A percentile compares a stretch with the other conserved stretches of the same genome.
Evolutionary conservation across 139 green algal genomes (phyloP).

Genomic region (Astrephomene gubernaculifera): DNA sequence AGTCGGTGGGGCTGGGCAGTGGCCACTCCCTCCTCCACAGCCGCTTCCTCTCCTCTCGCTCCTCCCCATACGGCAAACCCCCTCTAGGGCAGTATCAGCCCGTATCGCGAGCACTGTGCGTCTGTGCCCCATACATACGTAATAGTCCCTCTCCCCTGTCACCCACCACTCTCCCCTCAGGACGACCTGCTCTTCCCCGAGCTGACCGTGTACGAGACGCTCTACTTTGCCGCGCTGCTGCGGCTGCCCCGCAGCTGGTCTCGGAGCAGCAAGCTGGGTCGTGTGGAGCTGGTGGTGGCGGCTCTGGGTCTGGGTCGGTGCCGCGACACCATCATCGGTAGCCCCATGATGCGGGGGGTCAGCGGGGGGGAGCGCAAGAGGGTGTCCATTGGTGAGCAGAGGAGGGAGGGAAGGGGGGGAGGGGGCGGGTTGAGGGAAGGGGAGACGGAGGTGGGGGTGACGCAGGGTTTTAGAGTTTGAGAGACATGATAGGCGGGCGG

Average conservation of each 20-base stretch:
- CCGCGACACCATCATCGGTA: slow-evolving; percentile 89
- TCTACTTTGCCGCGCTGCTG: slow-evolving; percentile 88
- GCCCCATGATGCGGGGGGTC: slow-evolving; percentile 56
- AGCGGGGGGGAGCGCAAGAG: slow-evolving; percentile 95
- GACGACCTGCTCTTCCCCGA: slow-evolving; percentile 90
- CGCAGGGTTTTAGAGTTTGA: not conserved
- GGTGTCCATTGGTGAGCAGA: slow-evolving; percentile 70
- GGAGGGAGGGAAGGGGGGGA: not conserved
- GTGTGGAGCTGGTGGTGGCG: slow-evolving; percentile 80
- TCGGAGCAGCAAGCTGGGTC: slow-evolving; percentile 65
- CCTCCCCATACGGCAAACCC: not conserved
- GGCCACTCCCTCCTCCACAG: too few relatives aligned
- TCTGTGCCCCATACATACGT: not conserved
- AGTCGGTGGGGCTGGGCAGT: not conserved
- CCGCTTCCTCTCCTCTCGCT: not conserved
- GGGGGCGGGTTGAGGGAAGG: not conserved
- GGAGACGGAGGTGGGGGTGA: not conserved
- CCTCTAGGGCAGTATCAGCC: too few relatives aligned
- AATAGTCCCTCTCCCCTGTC: not conserved
- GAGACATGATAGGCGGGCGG: too few relatives aligned
- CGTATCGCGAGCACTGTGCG: not conserved
- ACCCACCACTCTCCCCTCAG: slow-evolving; percentile 55
- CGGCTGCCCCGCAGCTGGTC: slow-evolving; percentile 81
- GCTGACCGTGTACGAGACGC: slow-evolving; percentile 85
- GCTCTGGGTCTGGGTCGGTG: slow-evolving; percentile 82